Evolutionary conservation across 371 early-diverging fungal genomes (phyloP).

Genomic region (Smittium mucronatum): DNA sequence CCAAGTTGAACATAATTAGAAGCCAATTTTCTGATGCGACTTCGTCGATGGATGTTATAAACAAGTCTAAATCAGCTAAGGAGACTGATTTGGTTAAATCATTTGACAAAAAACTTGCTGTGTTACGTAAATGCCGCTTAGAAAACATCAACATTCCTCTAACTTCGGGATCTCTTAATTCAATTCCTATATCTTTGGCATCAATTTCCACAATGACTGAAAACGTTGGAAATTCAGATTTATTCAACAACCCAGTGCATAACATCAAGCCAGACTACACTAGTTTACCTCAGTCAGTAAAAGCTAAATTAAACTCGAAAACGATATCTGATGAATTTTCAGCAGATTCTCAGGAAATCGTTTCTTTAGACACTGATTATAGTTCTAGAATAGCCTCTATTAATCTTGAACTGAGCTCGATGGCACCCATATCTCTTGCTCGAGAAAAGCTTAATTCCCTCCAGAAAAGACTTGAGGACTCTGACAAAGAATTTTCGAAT

Average conservation of each 20-base stretch:
- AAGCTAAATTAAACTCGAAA: slow-evolving; percentile 9
- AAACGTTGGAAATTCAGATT: slow-evolving; percentile 20
- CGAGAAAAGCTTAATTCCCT: slow-evolving; percentile 71
- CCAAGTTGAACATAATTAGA: slow-evolving; percentile 43
- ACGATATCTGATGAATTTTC: slow-evolving; percentile 2
- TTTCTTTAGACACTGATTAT: slow-evolving; percentile 58
- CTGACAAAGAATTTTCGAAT: slow-evolving; percentile 65
- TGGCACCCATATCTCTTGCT: slow-evolving; percentile 83
- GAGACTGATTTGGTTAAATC: slow-evolving; percentile 63
- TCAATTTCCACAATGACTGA: slow-evolving; percentile 21
- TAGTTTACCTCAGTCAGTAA: slow-evolving; percentile 14
- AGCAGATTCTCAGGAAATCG: slow-evolving; percentile 21
- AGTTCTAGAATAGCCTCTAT: slow-evolving; percentile 43
- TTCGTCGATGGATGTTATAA: slow-evolving; percentile 49
- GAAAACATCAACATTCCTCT: slow-evolving; percentile 83
- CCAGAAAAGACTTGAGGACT: slow-evolving; percentile 56
- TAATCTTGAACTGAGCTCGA: slow-evolving; percentile 56
- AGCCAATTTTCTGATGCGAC: slow-evolving; percentile 43
- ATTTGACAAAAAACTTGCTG: slow-evolving; percentile 55
- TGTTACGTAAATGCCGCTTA: slow-evolving; percentile 77
- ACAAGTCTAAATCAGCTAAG: slow-evolving; percentile 46
- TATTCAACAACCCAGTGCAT: slow-evolving; percentile 24
- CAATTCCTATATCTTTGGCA: slow-evolving; percentile 23
- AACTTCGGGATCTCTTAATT: slow-evolving; percentile 25
- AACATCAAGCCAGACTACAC: slow-evolving; percentile 26